A percentile compares a stretch with the other conserved stretches of the same genome.
These are phyloP conservation scores for Phylloporus rhodoxanthus DNA, from an alignment of 768 basidiomycete species.

Conservation along the genomic window DNA sequence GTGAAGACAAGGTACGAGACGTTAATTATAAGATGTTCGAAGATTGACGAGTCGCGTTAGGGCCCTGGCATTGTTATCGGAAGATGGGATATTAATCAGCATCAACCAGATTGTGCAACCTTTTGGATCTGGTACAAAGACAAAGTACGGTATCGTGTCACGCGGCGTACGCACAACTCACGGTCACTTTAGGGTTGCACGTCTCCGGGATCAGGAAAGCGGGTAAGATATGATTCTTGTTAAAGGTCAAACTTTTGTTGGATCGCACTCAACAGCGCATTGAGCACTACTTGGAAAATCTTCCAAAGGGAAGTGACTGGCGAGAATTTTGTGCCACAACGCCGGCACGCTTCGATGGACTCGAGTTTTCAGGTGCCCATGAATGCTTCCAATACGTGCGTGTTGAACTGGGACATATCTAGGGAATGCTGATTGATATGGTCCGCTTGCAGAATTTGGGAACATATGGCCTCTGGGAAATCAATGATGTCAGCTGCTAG, in stretches of 20 bases:
- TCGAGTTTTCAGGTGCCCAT: slow-evolving; percentile 22
- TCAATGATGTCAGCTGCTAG: slow-evolving; percentile 15
- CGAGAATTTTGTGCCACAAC: slow-evolving; percentile 31
- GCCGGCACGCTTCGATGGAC: slow-evolving; percentile 20
- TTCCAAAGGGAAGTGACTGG: slow-evolving; percentile 27
- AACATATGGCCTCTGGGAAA: slow-evolving; percentile 22
- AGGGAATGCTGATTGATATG: not conserved
- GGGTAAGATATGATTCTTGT: slow-evolving; percentile 10
- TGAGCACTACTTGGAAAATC: slow-evolving; percentile 27
- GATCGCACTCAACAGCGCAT: slow-evolving; percentile 15
- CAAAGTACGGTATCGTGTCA: slow-evolving; percentile 14
- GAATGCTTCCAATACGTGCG: slow-evolving; percentile 21
- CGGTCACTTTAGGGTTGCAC: slow-evolving; percentile 17
- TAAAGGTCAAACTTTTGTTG: not conserved
- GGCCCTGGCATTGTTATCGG: slow-evolving; percentile 20
- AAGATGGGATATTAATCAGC: slow-evolving; percentile 21
- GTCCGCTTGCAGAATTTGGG: slow-evolving; percentile 11
- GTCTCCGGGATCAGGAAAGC: slow-evolving; percentile 18
- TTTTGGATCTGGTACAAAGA: slow-evolving; percentile 28
- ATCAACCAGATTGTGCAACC: slow-evolving; percentile 26
- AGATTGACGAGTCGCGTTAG: slow-evolving; percentile 5
- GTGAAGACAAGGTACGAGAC: slow-evolving; percentile 18
- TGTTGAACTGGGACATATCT: not conserved
- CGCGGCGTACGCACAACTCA: not conserved
- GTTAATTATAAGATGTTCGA: not conserved